phyloP scores from a whole-genome alignment of 2,329 filamentous ascomycete species.

The Aspergillus jensenii region DNA sequence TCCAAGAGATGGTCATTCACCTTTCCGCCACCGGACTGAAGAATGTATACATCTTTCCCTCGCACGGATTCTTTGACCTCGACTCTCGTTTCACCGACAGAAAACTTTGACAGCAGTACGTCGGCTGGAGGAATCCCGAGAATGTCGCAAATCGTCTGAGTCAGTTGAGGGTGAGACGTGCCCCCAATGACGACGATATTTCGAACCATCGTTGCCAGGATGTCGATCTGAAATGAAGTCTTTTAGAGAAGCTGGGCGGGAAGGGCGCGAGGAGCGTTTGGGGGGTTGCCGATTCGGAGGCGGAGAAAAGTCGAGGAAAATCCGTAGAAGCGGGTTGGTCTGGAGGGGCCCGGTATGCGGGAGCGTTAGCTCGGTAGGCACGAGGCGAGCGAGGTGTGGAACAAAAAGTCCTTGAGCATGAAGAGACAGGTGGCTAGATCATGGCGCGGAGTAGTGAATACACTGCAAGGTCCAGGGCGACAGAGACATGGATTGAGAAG shows the following conservation, averaged over 20 bases:
- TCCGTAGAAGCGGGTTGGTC: slow-evolving; percentile 30
- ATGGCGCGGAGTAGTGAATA: slow-evolving; percentile 30
- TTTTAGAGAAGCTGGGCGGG: slow-evolving; percentile 14
- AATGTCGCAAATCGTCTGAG: slow-evolving; percentile 81
- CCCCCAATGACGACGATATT: slow-evolving; percentile 94
- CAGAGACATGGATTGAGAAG: slow-evolving; percentile 22
- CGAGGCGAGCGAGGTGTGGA: slow-evolving; percentile 9
- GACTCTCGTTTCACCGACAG: slow-evolving; percentile 89
- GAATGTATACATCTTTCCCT: slow-evolving; percentile 98
- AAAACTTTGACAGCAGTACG: slow-evolving; percentile 86
- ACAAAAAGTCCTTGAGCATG: slow-evolving; percentile 15
- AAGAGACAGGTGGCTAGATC: slow-evolving; percentile 32
- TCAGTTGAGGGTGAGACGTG: slow-evolving; percentile 85
- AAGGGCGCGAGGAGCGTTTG: slow-evolving; percentile 15
- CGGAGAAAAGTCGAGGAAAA: slow-evolving; percentile 26
- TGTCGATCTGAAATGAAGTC: slow-evolving; percentile 9
- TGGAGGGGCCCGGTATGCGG: slow-evolving; percentile 25
- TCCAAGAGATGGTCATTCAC: slow-evolving; percentile 98
- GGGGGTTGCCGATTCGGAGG: slow-evolving; percentile 18
- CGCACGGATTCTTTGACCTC: slow-evolving; percentile 96
- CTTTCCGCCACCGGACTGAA: slow-evolving; percentile 87
- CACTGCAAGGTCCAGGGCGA: slow-evolving; percentile 21
- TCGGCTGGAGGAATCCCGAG: slow-evolving; percentile 84
- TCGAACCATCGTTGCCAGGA: slow-evolving; percentile 68
- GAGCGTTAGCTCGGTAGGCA: slow-evolving; percentile 19